A percentile compares a stretch with the other conserved stretches of the same genome.
These are phyloP conservation scores for Curvularia sp. DNA, from an alignment of 2,329 filamentous ascomycete species.

Conservation along the genomic window DNA sequence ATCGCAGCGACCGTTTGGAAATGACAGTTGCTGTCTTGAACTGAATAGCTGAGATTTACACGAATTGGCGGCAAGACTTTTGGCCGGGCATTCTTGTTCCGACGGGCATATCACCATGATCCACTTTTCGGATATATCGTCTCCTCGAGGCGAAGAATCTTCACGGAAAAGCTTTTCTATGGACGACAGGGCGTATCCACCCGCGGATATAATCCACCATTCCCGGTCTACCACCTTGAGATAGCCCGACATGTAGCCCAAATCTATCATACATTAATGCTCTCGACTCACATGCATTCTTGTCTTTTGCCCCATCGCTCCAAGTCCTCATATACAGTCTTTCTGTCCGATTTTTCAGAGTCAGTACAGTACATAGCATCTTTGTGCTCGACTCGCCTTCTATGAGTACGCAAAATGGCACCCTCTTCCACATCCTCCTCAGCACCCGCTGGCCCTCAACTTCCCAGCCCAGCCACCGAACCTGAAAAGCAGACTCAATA, in stretches of 20 bases:
- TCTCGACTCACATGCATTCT: slow-evolving; percentile 13
- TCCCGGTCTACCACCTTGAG: slow-evolving; percentile 20
- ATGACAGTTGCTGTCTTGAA: background rate
- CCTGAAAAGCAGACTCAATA: slow-evolving; percentile 39
- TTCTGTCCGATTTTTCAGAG: background rate
- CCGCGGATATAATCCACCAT: slow-evolving; percentile 23
- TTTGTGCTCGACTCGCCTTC: slow-evolving; percentile 18
- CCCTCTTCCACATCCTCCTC: slow-evolving; percentile 30
- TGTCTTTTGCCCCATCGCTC: background rate
- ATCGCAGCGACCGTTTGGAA: background rate
- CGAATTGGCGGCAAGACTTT: slow-evolving; percentile 4
- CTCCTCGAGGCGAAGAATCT: slow-evolving; percentile 30
- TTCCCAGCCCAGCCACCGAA: slow-evolving; percentile 13
- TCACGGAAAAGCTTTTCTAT: slow-evolving; percentile 42
- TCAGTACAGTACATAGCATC: background rate
- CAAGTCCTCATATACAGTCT: background rate
- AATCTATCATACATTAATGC: slow-evolving; percentile 17
- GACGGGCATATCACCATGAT: slow-evolving; percentile 25
- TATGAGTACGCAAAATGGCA: slow-evolving; percentile 44
- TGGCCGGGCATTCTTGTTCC: slow-evolving; percentile 18
- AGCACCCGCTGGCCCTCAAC: slow-evolving; percentile 24
- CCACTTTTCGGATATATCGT: slow-evolving; percentile 35
- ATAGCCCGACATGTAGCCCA: slow-evolving; percentile 24
- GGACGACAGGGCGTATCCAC: slow-evolving; percentile 22
- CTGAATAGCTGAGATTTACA: background rate